Evolutionary conservation across 2,329 filamentous ascomycete genomes (phyloP), one percentile per base, ranked within the genome.

Genomic region (Zarea fungicola): DNA sequence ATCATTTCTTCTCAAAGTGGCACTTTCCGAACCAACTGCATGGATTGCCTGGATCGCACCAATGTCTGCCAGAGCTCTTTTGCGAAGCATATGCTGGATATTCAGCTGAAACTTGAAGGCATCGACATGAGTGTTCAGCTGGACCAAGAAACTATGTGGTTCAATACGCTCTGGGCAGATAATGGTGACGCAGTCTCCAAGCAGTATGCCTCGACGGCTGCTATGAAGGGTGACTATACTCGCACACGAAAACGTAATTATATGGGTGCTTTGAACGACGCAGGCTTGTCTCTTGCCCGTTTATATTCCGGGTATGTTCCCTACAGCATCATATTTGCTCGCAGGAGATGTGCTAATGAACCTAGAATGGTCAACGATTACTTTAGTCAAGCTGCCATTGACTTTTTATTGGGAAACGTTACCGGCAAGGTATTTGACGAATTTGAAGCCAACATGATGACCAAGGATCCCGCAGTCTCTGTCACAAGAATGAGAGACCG

Each of bases 31-130:
- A 96, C 90, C 2, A 99, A 99, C 62, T 99, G 93, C 66, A 97
- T 99, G 93, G 93, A 99, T 62, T 99, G 93, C 58, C 73, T 99
- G 9, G 93, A 99, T 64, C 82, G 93, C 19, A 99, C 93, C 2
- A 97, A 97, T 57, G 91, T 99, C 19, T 90, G 91, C 34, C 92
- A 97, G 66, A 95, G 89, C 61, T 93, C 90, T 0, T 91, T 91
- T 62, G 93, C 81, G 5, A 87, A 89, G 60, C 82, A 85, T 60
- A 87, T 89, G 55, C 75, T 99, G 2, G 89, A 96, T 56, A 64
- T 77, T 26, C 89, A 96, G 61, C 74, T 99, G 2, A 84, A 80
- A 50, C 75, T 80, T 18, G 83, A 95, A 54, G 87, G 86, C 0
- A 84, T 90, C 52, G 81, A 85, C 49, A 85, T 95, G 67, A 81